These are phyloP conservation scores for Cupressus sempervirens DNA, from an alignment of 75 land plant species.

Conservation along the genomic window DNA sequence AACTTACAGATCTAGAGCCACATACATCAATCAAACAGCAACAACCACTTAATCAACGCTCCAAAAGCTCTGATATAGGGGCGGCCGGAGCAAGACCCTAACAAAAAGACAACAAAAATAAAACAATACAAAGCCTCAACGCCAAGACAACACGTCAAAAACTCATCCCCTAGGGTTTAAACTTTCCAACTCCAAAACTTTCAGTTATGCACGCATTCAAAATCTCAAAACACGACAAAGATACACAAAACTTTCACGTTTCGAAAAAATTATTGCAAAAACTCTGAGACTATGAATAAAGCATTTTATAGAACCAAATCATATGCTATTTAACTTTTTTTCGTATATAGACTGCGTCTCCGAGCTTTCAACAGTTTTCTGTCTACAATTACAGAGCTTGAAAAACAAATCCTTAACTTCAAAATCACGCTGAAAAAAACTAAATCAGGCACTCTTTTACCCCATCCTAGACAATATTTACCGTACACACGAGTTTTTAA, in stretches of 20 bases:
- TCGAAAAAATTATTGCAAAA: no score
- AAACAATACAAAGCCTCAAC: background rate
- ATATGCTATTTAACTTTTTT: no score
- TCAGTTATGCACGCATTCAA: background rate
- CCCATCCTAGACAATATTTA: background rate
- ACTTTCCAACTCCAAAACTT: slow-evolving; percentile 5
- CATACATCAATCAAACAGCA: background rate
- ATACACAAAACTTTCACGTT: background rate
- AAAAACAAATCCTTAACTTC: background rate
- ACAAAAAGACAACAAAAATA: background rate
- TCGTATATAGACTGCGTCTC: no score
- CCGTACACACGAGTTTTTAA: background rate
- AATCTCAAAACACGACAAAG: background rate
- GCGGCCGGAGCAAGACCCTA: background rate
- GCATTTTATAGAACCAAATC: no score
- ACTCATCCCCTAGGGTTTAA: slow-evolving; percentile 5
- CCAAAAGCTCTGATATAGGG: background rate
- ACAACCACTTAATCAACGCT: background rate
- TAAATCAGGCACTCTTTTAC: background rate
- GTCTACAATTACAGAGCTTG: background rate
- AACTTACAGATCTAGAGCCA: background rate
- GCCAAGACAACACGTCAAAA: background rate
- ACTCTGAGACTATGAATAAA: no score
- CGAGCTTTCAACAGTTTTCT: no score
- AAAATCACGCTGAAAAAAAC: background rate